A percentile compares a stretch with the other conserved stretches of the same genome.
Conservation (phyloP, 2,329 filamentous ascomycete species). For the Penicillium sclerotigenum region DNA sequence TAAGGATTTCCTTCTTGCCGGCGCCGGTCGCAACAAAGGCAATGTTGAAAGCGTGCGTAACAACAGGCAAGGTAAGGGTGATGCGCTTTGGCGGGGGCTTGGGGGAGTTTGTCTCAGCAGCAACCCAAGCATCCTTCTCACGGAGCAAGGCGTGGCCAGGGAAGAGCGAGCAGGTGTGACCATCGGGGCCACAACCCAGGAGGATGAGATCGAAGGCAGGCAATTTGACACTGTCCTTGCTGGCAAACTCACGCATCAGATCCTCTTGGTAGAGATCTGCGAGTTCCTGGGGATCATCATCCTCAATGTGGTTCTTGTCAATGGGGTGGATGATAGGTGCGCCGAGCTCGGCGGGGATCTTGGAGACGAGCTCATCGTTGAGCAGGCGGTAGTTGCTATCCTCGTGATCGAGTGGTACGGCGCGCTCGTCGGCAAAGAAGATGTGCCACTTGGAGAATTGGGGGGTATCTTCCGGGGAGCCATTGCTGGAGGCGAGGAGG, state of each 20-base stretch:
- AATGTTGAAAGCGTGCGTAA: constrained; percentile 79
- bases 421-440: constrained; percentile 97
- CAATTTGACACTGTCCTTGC: constrained; percentile 87
- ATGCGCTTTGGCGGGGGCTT: constrained; percentile 91
- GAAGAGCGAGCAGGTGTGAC: constrained; percentile 96
- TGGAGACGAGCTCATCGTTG: constrained; percentile 82
- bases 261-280: constrained; percentile 91
- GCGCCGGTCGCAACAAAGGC: constrained; percentile 88
- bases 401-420: constrained; percentile 82
- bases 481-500: constrained; percentile 60
- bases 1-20: constrained; percentile 88
- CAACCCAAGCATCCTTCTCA: constrained; percentile 87
- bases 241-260: constrained; percentile 81
- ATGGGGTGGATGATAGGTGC: constrained; percentile 76
- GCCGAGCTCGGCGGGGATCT: constrained; percentile 68
- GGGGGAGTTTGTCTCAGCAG: constrained; percentile 85
- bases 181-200: constrained; percentile 90
- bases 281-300: constrained; percentile 84
- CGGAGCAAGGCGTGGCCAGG: constrained; percentile 82
- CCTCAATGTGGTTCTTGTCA: constrained; percentile 62
- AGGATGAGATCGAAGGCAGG: constrained; percentile 94
- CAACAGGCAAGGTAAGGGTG: constrained; percentile 86
- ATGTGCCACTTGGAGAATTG: constrained; percentile 91
- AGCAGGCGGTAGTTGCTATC: constrained; percentile 93
- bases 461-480: constrained; percentile 58